Base-by-base conservation (phyloP, 2,329 filamentous ascomycete genomes). In the Mariannaea elegans region DNA sequence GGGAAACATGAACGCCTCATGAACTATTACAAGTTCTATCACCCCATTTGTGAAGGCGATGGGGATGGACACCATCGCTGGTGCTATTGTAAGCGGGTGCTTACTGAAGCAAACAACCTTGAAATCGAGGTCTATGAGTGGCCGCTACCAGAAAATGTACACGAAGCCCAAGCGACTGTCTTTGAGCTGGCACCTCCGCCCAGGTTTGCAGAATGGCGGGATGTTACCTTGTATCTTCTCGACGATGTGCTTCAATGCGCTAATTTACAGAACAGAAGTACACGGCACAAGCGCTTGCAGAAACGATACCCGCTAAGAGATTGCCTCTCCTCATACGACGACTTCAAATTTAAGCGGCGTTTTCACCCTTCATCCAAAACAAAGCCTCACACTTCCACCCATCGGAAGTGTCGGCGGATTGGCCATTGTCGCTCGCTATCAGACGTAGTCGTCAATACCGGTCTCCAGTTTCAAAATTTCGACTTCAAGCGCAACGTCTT, bases 81-180 rank as follows among this genome's bases (percentile, higher is more conserved):
- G n/a, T n/a, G n/a, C n/a, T n/a, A n/a, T n/a, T n/a, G n/a, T n/a
- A n/a, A n/a, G n/a, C n/a, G n/a, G n/a, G n/a, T n/a, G n/a, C n/a
- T n/a, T n/a, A n/a, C n/a, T 7, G 2, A 71, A 16, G 82, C 83
- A 1, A 42, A 74, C 0, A 3, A 5, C 0, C 55, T 89, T 0
- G 36, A 24, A 0, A 87, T 90, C 8, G 0, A 39, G 0, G 67
- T 85, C 9, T 76, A 85, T 59, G 87, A 90, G 66, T 88, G 84
- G 84, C 85, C 86, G 0, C 71, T 89, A 0, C 80, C 84, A 0
- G 24, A 41, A 0, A n/a, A 76, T 1, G 1, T 39, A 0, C n/a
- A 63, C 0, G 21, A 75, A 13, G 77, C 78, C 0, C 81, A 84
- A 60, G 73, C 82, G 0, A 78, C 77, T 0, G 76, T 88, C 0